phyloP scores from a whole-genome alignment of 352 stramenopile species.

The Blastocystis sp. region DNA sequence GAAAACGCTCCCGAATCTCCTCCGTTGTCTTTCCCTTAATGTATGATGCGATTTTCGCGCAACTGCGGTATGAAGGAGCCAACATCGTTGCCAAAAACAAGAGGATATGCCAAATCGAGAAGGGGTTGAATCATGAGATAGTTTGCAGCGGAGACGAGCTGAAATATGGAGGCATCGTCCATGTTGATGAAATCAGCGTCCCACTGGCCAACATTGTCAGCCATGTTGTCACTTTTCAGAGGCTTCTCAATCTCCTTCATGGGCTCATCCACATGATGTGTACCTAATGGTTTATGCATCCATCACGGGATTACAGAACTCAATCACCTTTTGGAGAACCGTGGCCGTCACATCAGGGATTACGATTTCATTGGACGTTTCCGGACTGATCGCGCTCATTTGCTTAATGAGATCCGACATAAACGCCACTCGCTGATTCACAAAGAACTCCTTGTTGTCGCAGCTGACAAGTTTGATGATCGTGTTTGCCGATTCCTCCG shows the following conservation, averaged over 20 bases:
- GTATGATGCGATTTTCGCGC: slow-evolving; percentile 86
- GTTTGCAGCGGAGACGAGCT: slow-evolving; percentile 99
- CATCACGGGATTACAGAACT: slow-evolving; percentile 74
- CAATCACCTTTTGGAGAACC: slow-evolving; percentile 76
- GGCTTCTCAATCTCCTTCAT: slow-evolving; percentile 99
- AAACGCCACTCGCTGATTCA: slow-evolving; percentile 45
- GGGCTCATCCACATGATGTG: slow-evolving; percentile 85
- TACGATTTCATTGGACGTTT: slow-evolving; percentile 52
- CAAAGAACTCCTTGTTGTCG: slow-evolving; percentile 67
- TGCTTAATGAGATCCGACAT: slow-evolving; percentile 69
- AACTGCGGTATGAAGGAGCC: slow-evolving; percentile 75
- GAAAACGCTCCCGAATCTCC: slow-evolving; percentile 99
- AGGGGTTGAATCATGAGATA: slow-evolving; percentile 96
- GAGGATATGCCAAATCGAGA: slow-evolving; percentile 80
- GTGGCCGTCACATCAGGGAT: slow-evolving; percentile 75
- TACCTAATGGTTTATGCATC: background rate
- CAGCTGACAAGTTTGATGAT: slow-evolving; percentile 66
- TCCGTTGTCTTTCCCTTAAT: slow-evolving; percentile 96
- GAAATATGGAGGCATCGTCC: slow-evolving; percentile 97
- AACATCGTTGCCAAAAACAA: background rate
- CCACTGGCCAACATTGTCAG: slow-evolving; percentile 98
- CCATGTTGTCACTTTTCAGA: slow-evolving; percentile 95
- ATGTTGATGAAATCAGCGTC: slow-evolving; percentile 99
- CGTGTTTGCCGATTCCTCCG: background rate
- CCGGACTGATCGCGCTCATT: slow-evolving; percentile 27